Evolutionary conservation across 2,329 filamentous ascomycete species (phyloP), one percentile per base, ranked within the genome.

Genomic region (Conoideocrella luteorostrata): DNA sequence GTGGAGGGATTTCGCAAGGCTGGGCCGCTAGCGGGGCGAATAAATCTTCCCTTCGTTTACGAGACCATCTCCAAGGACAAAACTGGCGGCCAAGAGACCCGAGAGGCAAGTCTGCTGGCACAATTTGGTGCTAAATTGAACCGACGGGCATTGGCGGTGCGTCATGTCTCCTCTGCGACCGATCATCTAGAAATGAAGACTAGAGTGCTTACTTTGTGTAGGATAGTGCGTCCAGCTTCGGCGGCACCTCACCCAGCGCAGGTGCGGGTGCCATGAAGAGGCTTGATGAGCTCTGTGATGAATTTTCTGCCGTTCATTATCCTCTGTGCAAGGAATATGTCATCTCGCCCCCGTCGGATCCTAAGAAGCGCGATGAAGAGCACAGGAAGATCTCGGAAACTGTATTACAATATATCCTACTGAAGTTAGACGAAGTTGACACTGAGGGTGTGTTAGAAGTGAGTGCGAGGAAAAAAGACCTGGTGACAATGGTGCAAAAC

Each of bases 351-450:
- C 86, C 87, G 0, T 59, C 64, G 4, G 84, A 88, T 41, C 57
- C 67, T 30, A 81, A 82, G 61, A 88, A 85, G 70, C 70, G 77
- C 39, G 75, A 77, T 12, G 86, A 88, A 26, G 84, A 90, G 56
- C 83, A 91, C 60, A 81, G 84, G 59, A 82, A 77, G 58, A 62
- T 93, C 15, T 82, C 79, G 4, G 87, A 93, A 68, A 86, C 82
- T 4, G 75, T 89, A 30, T 71, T 93, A 70, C 79, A 83, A 49
- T 84, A 89, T 53, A 78, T 89, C 3, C 57, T 91, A 29, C 65
- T 93, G 50, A 91, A 90, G 66, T 63, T 88, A 30, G 87, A 93
- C 59, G 81, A 75, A 18, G 78, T 91, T 3, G 85, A 91, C 52
- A 82, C 82, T 0, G 82, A 84, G 38, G 85, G 84, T 5, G 78